phyloP scores from a whole-genome alignment of 192 early-diverging fungal genomes.

The Entophlyctis luteolus region DNA sequence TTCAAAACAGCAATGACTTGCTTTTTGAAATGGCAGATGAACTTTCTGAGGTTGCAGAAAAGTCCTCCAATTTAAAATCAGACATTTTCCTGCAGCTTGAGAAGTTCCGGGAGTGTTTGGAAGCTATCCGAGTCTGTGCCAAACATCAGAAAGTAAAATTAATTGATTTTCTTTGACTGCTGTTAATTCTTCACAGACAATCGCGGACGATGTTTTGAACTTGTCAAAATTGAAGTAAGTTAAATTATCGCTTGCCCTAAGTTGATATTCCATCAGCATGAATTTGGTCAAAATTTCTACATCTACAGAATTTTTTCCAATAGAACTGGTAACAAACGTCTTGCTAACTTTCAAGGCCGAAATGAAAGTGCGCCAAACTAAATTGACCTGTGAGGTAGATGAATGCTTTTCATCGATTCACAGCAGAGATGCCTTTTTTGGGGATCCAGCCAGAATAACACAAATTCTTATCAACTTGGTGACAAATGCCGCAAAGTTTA shows the following conservation, averaged over 20 bases:
- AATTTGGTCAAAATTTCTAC: constrained; percentile 30
- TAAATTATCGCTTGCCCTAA: not conserved
- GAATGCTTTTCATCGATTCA: constrained; percentile 35
- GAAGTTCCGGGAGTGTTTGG: constrained; percentile 17
- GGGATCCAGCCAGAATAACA: constrained; percentile 46
- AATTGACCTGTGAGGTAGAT: constrained; percentile 36
- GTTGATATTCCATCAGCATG: constrained; percentile 26
- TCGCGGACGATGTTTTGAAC: constrained; percentile 42
- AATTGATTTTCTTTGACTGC: not conserved
- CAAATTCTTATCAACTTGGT: constrained; percentile 53
- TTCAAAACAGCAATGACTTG: constrained; percentile 33
- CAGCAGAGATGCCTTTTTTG: constrained; percentile 42
- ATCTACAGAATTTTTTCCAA: constrained; percentile 26
- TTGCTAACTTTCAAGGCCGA: constrained; percentile 35
- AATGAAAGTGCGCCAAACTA: constrained; percentile 28
- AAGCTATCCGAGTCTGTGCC: constrained; percentile 35
- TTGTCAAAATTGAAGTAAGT: constrained; percentile 18
- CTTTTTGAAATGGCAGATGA: constrained; percentile 26
- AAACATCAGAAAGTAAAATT: constrained; percentile 36
- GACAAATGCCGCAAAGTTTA: constrained; percentile 56
- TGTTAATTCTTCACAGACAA: constrained; percentile 11
- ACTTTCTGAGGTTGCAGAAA: not conserved
- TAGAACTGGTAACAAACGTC: constrained; percentile 23
- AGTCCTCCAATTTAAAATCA: not conserved
- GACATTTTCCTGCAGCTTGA: not conserved